Evolutionary conservation across 2,329 filamentous ascomycete genomes (phyloP).

Genomic region (Calonectria ilicicola): DNA sequence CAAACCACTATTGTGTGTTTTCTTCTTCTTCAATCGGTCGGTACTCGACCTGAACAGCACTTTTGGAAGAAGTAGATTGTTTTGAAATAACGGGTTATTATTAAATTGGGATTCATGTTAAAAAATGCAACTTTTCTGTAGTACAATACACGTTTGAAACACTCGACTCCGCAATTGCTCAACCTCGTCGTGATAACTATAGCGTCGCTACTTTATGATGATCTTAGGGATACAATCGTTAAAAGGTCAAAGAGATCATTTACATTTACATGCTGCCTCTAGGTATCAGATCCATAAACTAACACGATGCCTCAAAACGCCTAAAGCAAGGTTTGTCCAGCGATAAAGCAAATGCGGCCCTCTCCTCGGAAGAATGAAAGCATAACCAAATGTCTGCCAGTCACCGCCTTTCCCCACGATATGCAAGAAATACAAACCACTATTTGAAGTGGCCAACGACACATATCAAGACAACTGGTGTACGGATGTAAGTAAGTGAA

Average conservation of each 20-base stretch:
- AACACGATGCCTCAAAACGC: conserved; percentile 28
- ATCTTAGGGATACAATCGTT: conserved; percentile 3
- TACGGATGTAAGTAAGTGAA: not conserved
- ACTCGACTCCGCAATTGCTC: not conserved
- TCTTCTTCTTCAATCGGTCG: not conserved
- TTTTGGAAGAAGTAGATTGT: not conserved
- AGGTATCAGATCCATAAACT: conserved; percentile 26
- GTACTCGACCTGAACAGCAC: not conserved
- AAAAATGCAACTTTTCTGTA: not conserved
- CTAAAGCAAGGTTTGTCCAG: conserved; percentile 13
- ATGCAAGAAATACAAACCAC: conserved; percentile 1
- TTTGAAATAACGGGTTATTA: not conserved
- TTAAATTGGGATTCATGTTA: conserved; percentile 1
- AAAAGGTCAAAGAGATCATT: not conserved
- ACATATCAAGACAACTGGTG: not conserved
- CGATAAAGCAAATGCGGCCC: not conserved
- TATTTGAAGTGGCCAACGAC: not conserved
- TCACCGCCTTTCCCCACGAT: not conserved
- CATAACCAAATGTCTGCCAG: not conserved
- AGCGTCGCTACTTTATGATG: conserved; percentile 2
- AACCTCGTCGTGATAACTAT: not conserved
- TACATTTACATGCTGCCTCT: conserved; percentile 28
- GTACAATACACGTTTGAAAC: not conserved
- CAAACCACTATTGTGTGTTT: not conserved
- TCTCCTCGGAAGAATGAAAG: not conserved